Evolutionary conservation across 2,329 filamentous ascomycete species (phyloP), one percentile per base, ranked within the genome.

Genomic region (Fusarium sp.): DNA sequence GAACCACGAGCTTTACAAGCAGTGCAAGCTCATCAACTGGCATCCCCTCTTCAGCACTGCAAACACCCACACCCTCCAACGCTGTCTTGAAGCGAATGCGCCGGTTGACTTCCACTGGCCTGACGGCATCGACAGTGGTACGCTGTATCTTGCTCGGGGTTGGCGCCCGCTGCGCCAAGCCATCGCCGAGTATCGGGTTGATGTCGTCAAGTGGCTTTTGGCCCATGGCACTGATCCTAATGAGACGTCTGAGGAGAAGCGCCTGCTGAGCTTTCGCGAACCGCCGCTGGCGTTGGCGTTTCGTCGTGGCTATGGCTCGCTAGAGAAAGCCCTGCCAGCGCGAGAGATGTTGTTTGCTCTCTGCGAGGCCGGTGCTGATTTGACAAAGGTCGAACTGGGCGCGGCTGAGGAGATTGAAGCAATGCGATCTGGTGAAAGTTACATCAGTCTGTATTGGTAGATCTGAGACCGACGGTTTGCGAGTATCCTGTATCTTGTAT

Each of bases 141-240:
- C 3, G 4, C 40, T 46, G 8, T 45, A 7, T 6, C 26, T 45
- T 13, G 2, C 24, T 5, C 5, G 15, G 2, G 40, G 45, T 6
- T 43, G 47, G 17, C 56, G 47, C 9, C 59, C 56, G 3, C 47
- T 61, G 2, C 41, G 56, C 5, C 20, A 43, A 10, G 59, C 56
- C 6, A 62, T 62, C 33, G 5, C 5, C 0, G 26, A 40, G 10
- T 26, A 26, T 5, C 35, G 35, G 6, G 17, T 20, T 2, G 30
- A 40, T 2, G 35, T 46, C 0, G 43, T 65, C 13, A 15, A 51
- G 20, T 65, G 56, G 37, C 49, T 66, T 1, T 35, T 65, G 3
- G 5, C 4, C 0, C 20, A 56, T 6, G 35, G 20, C 10, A 19
- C 44, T 5, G 20, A 55, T 15, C 62, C 62, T 2, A 26, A 62